These are phyloP conservation scores for Phytophthora melonis DNA, from an alignment of 352 stramenopile species.

Conservation along the genomic window DNA sequence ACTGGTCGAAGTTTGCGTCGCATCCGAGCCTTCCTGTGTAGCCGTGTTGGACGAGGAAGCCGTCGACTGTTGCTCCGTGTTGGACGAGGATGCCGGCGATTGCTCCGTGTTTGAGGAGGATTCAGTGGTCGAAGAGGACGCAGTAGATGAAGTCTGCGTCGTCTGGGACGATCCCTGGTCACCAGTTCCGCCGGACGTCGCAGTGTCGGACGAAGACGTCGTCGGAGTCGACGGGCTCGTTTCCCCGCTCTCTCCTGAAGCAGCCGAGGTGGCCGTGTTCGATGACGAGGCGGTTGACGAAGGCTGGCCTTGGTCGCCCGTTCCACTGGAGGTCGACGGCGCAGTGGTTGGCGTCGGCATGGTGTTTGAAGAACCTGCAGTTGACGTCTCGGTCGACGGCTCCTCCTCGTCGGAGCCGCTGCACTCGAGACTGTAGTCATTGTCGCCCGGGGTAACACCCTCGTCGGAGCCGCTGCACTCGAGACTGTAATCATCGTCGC, in stretches of 20 bases:
- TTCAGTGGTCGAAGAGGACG: conserved; percentile 21
- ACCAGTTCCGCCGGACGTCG: not conserved
- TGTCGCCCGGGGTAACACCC: not conserved
- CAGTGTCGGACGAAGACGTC: not conserved
- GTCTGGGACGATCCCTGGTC: conserved; percentile 11
- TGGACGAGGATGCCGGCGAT: not conserved
- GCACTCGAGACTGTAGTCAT: conserved; percentile 28
- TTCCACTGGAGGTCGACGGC: conserved; percentile 12
- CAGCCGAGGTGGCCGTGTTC: conserved; percentile 18
- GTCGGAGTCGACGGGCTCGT: not conserved
- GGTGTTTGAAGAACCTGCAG: conserved; percentile 6
- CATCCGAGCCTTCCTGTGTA: conserved; percentile 20
- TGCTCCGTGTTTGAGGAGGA: conserved; percentile 16
- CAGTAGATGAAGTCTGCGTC: conserved; percentile 9
- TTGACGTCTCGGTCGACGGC: conserved; percentile 12
- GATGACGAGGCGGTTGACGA: conserved; percentile 11
- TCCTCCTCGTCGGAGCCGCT: conserved; percentile 27
- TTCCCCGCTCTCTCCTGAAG: conserved; percentile 1
- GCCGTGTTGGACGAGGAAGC: conserved; percentile 9
- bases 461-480: conserved; percentile 37
- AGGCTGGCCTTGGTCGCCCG: not conserved
- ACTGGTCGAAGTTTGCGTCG: conserved; percentile 11
- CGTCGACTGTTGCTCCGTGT: not conserved
- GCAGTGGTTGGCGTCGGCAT: conserved; percentile 3
- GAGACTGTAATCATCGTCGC: conserved; percentile 11